phyloP scores from a whole-genome alignment of 441 rosid genomes.

The Syzygium malaccense region DNA sequence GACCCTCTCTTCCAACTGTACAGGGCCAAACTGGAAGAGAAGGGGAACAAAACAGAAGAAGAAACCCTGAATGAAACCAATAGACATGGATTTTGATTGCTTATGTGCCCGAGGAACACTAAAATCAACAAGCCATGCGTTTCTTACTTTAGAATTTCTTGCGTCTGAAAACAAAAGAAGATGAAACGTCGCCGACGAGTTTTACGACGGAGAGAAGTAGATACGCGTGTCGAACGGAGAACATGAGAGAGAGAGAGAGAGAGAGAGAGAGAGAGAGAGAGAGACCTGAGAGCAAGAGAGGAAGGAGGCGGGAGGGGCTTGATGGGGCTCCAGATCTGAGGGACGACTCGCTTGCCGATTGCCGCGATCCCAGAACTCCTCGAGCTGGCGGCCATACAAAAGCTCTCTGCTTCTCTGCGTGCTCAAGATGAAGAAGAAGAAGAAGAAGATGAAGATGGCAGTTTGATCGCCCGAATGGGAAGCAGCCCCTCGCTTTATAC shows the following conservation, averaged over 20 bases:
- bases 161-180: background rate
- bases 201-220: background rate
- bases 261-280: background rate
- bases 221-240: background rate
- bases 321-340: background rate
- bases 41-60: background rate
- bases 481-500: background rate
- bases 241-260: background rate
- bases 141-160: background rate
- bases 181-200: background rate
- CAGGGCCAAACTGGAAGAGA: background rate
- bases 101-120: background rate
- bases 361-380: background rate
- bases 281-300: background rate
- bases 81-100: background rate
- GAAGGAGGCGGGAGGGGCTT: background rate
- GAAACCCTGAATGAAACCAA: background rate
- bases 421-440: background rate
- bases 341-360: background rate
- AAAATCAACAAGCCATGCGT: background rate
- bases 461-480: background rate
- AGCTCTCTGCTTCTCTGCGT: background rate
- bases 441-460: background rate
- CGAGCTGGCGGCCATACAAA: background rate
- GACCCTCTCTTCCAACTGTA: background rate